Percentiles rank a stretch among this genome's conserved stretches.
phyloP scores from a whole-genome alignment of 1,139 yeast species.

The Pichia sp. region DNA sequence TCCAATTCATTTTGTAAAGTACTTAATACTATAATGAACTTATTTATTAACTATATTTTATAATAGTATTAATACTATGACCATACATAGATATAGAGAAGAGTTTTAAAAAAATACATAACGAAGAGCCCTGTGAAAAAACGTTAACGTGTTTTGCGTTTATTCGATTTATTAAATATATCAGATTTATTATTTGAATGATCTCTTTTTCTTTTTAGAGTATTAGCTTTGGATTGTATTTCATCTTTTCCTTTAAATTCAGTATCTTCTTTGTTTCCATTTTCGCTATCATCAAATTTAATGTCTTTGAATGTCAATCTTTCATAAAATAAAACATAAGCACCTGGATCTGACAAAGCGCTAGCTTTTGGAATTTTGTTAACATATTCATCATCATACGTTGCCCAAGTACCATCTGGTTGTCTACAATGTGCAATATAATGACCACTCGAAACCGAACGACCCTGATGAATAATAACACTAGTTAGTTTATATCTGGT shows the following conservation, averaged over 20 bases:
- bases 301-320: constrained; percentile 51
- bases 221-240: background rate
- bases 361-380: constrained; percentile 65
- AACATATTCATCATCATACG: constrained; percentile 88
- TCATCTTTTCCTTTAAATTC: background rate
- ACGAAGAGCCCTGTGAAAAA: background rate
- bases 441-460: constrained; percentile 90
- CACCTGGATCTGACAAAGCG: constrained; percentile 78
- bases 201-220: constrained; percentile 8
- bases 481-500: constrained; percentile 69
- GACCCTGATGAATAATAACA: constrained; percentile 90
- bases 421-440: constrained; percentile 87
- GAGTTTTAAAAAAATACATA: background rate
- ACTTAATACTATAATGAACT: background rate
- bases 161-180: constrained; percentile 1
- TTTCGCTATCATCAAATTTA: background rate
- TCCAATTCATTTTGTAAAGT: background rate
- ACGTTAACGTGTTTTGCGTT: constrained; percentile 1
- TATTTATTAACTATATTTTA: background rate
- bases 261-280: background rate
- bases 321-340: constrained; percentile 82
- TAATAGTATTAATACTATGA: background rate
- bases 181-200: background rate
- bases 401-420: constrained; percentile 88
- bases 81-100: background rate